Evolutionary conservation across 192 early-diverging fungal genomes (phyloP).

Genomic region (Rhizoclosmatium globosum): DNA sequence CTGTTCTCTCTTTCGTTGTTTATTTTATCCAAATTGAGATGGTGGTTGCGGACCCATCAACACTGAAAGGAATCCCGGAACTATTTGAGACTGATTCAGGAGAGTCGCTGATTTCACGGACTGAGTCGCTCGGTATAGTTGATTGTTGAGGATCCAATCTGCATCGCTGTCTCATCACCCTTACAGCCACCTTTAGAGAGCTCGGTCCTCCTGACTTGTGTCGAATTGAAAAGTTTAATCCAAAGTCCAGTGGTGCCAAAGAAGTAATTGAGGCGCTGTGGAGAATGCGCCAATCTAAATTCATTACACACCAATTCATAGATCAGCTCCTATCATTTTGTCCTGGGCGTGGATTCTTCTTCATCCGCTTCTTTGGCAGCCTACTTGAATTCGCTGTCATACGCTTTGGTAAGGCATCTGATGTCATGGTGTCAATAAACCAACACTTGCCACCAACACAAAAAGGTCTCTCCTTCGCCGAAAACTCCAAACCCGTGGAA

Average conservation of each 20-base stretch:
- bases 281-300: neutral
- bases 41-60: constrained; percentile 49
- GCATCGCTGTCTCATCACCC: neutral
- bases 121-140: constrained; percentile 90
- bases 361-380: constrained; percentile 98
- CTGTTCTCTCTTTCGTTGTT: too few species aligned
- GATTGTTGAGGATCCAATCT: neutral
- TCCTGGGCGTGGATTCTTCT: constrained; percentile 72
- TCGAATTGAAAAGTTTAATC: constrained; percentile 93
- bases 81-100: constrained; percentile 94
- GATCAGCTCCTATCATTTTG: constrained; percentile 78
- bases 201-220: constrained; percentile 98
- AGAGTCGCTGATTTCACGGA: constrained; percentile 86
- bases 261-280: constrained; percentile 63
- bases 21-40: constrained; percentile 22
- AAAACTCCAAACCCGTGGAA: constrained; percentile 62
- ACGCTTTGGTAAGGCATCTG: constrained; percentile 73
- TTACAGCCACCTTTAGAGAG: constrained; percentile 69
- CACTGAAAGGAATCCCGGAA: constrained; percentile 78
- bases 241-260: constrained; percentile 72
- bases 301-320: constrained; percentile 27
- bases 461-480: constrained; percentile 20
- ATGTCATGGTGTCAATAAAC: constrained; percentile 5
- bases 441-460: too few species aligned
- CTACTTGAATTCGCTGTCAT: constrained; percentile 95